phyloP scores from a whole-genome alignment of 1,139 yeast genomes.

The Pichia sp. region DNA sequence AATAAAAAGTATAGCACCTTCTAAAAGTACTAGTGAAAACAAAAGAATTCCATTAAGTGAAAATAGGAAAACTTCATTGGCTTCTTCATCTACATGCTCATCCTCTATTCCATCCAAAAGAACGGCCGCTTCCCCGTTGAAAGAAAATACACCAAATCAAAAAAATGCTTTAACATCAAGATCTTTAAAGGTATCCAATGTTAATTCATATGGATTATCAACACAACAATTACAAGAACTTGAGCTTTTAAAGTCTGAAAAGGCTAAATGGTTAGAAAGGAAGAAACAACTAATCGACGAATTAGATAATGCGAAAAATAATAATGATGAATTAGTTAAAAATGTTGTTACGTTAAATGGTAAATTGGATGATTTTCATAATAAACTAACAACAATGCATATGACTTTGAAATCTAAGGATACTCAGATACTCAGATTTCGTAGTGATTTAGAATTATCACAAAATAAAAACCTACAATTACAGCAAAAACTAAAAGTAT shows the following conservation, averaged over 20 bases:
- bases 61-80: background rate
- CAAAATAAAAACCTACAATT: constrained; percentile 43
- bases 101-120: constrained; percentile 54
- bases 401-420: constrained; percentile 59
- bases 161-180: constrained; percentile 29
- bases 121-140: constrained; percentile 61
- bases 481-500: constrained; percentile 29
- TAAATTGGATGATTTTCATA: constrained; percentile 38
- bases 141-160: constrained; percentile 30
- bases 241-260: constrained; percentile 46
- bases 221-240: constrained; percentile 42
- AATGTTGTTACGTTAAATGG: constrained; percentile 36
- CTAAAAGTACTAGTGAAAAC: background rate
- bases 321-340: constrained; percentile 38
- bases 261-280: constrained; percentile 43
- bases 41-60: background rate
- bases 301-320: constrained; percentile 39
- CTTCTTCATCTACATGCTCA: background rate
- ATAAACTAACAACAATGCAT: constrained; percentile 46
- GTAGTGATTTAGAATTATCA: constrained; percentile 54
- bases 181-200: constrained; percentile 25
- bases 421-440: constrained; percentile 53
- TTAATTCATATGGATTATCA: constrained; percentile 18
- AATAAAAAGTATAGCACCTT: background rate
- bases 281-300: constrained; percentile 36